These are phyloP conservation scores for Capronia coronata DNA, from an alignment of 2,329 filamentous ascomycete species.

Conservation along the genomic window DNA sequence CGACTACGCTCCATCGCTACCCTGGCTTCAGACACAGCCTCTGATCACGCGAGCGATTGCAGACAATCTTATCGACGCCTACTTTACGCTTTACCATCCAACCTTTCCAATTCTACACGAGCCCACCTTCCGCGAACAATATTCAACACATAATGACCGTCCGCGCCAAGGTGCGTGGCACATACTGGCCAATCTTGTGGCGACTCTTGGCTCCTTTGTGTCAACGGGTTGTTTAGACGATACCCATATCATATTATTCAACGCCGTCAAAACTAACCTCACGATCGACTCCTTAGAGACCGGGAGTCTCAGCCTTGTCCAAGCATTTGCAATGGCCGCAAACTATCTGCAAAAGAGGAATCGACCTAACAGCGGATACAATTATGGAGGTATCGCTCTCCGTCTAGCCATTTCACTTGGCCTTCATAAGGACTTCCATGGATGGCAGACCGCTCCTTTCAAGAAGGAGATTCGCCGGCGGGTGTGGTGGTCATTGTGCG, in stretches of 20 bases:
- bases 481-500: constrained; percentile 53
- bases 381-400: constrained; percentile 47
- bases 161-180: constrained; percentile 17
- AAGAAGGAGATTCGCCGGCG: constrained; percentile 39
- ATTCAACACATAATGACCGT: constrained; percentile 29
- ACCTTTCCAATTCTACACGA: constrained; percentile 51
- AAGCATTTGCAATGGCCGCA: constrained; percentile 43
- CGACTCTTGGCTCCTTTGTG: constrained; percentile 21
- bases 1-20: constrained; percentile 3
- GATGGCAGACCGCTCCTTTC: constrained; percentile 42
- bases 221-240: constrained; percentile 17
- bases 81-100: constrained; percentile 53
- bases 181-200: constrained; percentile 19
- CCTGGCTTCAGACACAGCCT: constrained; percentile 16
- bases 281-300: constrained; percentile 41
- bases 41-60: constrained; percentile 19
- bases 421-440: constrained; percentile 46
- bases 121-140: constrained; percentile 40
- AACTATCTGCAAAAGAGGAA: constrained; percentile 50
- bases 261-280: constrained; percentile 39
- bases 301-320: constrained; percentile 46
- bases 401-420: constrained; percentile 48
- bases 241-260: constrained; percentile 40
- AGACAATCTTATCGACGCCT: constrained; percentile 35
- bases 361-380: constrained; percentile 48